Conservation (phyloP, 805 yeast species). For the Ogataea polymorpha region DNA sequence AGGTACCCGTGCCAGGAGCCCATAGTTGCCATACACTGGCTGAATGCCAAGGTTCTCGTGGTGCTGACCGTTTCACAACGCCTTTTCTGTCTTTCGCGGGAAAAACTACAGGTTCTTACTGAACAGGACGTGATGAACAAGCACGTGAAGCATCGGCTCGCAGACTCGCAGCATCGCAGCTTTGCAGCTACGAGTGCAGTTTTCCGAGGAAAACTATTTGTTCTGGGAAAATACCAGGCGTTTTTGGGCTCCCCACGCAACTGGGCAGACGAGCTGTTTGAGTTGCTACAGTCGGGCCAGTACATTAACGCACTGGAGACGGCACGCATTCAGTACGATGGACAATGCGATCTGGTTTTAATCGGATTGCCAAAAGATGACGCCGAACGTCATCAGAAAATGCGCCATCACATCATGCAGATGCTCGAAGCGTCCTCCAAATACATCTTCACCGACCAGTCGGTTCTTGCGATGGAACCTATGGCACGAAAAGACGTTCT, state of each 20-base stretch:
- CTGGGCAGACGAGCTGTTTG: conserved; percentile 67
- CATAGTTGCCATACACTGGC: conserved; percentile 58
- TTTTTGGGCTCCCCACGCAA: conserved; percentile 56
- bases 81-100: conserved; percentile 40
- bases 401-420: conserved; percentile 53
- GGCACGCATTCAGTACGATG: conserved; percentile 51
- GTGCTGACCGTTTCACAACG: conserved; percentile 46
- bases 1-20: conserved; percentile 46
- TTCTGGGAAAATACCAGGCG: conserved; percentile 51
- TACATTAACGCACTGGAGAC: conserved; percentile 56
- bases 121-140: conserved; percentile 38
- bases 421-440: conserved; percentile 53
- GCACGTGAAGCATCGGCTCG: conserved; percentile 32
- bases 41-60: conserved; percentile 38
- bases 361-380: conserved; percentile 55
- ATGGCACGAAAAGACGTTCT: conserved; percentile 21
- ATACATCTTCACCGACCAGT: conserved; percentile 35
- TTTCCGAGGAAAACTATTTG: conserved; percentile 46
- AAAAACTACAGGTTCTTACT: conserved; percentile 35
- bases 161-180: conserved; percentile 10
- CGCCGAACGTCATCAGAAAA: conserved; percentile 42
- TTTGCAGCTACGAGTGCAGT: conserved; percentile 34
- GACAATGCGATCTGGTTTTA: conserved; percentile 46
- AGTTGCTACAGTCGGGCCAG: conserved; percentile 43
- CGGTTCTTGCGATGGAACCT: conserved; percentile 3